Percentiles rank a stretch among this genome's conserved stretches.
Conservation (phyloP, 1,284 basidiomycete species). For the Flammula alnicola region DNA sequence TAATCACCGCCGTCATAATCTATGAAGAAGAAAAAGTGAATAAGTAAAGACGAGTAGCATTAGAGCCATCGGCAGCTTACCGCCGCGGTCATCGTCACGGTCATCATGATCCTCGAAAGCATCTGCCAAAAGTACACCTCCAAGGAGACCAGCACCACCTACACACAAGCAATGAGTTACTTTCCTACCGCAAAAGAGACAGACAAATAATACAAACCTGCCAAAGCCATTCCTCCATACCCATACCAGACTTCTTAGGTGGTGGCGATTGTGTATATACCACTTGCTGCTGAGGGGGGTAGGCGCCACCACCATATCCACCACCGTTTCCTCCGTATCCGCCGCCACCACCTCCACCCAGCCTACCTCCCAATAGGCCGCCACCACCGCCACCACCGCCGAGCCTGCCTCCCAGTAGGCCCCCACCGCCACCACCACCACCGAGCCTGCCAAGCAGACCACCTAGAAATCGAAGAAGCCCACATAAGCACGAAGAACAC, state of each 20-base stretch:
- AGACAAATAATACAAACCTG: conserved; percentile 35
- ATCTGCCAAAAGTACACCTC: conserved; percentile 57
- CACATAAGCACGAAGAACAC: not conserved
- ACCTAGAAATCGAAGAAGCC: conserved; percentile 13
- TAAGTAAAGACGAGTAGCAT: not conserved
- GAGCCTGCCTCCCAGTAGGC: conserved; percentile 9
- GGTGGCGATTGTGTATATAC: conserved; percentile 35
- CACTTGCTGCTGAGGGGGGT: conserved; percentile 32
- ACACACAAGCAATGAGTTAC: conserved; percentile 12
- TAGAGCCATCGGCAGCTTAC: not conserved
- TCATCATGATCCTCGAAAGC: conserved; percentile 51
- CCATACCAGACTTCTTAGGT: conserved; percentile 48
- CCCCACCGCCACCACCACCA: too few relatives aligned
- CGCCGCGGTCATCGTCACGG: conserved; percentile 19
- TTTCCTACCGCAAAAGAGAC: not conserved
- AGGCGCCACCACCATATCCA: conserved; percentile 24
- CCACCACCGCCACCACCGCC: conserved; percentile 9
- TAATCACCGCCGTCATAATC: too few relatives aligned
- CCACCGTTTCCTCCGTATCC: conserved; percentile 19
- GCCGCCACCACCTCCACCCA: conserved; percentile 13
- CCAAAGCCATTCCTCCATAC: conserved; percentile 44
- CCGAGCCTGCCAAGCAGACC: conserved; percentile 20
- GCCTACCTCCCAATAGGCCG: conserved; percentile 12
- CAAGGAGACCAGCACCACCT: conserved; percentile 65
- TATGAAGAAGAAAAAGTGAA: not conserved